Evolutionary conservation across 192 early-diverging fungal genomes (phyloP).

Genomic region (Piromyces sp.): DNA sequence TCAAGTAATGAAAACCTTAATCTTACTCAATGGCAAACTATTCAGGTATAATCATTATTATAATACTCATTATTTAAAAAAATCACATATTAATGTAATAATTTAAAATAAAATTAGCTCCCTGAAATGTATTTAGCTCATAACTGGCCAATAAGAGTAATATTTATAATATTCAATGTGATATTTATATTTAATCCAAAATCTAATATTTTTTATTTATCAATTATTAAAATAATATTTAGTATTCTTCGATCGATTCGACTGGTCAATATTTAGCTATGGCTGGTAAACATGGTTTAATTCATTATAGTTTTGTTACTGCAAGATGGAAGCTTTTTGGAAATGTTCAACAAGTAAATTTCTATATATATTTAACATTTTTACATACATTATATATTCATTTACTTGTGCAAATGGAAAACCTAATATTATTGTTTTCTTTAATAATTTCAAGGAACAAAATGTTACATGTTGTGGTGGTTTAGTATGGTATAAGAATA

Average conservation of each 20-base stretch:
- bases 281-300: constrained; percentile 67
- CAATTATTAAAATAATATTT: not conserved
- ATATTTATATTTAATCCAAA: no score
- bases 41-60: constrained; percentile 29
- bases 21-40: constrained; percentile 49
- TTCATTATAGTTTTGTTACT: constrained; percentile 51
- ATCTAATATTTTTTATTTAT: not conserved
- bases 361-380: no score
- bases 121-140: constrained; percentile 54
- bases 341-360: constrained; percentile 42
- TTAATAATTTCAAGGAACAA: constrained; percentile 35
- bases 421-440: no score
- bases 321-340: constrained; percentile 82
- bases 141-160: constrained; percentile 68
- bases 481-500: constrained; percentile 49
- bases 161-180: no score
- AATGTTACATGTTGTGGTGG: constrained; percentile 50
- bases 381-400: no score
- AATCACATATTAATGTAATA: no score
- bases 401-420: no score
- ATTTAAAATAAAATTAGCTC: constrained; percentile 13
- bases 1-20: constrained; percentile 17
- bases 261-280: constrained; percentile 63
- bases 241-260: constrained; percentile 48
- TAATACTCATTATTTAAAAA: no score